Conservation (phyloP, 1,284 basidiomycete genomes). For the Ustilago bromivora region DNA sequence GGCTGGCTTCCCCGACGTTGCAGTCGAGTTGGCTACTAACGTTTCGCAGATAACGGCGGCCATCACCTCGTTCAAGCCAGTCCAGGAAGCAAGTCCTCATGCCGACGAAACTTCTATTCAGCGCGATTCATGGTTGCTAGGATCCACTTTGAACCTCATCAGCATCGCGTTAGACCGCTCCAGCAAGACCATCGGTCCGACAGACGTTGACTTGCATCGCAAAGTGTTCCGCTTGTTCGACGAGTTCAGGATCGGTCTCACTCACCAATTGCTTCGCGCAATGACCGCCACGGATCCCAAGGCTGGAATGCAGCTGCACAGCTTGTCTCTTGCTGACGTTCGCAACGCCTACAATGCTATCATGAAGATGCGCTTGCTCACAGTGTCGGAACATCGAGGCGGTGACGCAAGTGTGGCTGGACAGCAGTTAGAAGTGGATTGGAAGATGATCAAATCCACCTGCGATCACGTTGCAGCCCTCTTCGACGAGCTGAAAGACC, state of each 20-base stretch:
- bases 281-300: neutral
- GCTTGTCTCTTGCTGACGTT: conserved; percentile 13
- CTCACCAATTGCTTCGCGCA: conserved; percentile 23
- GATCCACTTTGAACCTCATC: conserved; percentile 31
- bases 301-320: neutral
- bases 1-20: conserved; percentile 39
- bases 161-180: conserved; percentile 46
- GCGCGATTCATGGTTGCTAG: conserved; percentile 6
- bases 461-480: conserved; percentile 23
- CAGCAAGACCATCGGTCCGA: conserved; percentile 9
- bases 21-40: conserved; percentile 34
- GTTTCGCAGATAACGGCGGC: conserved; percentile 15
- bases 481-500: conserved; percentile 30
- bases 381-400: neutral
- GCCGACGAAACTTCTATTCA: neutral
- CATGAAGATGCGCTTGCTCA: conserved; percentile 19
- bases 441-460: neutral
- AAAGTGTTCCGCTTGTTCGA: conserved; percentile 40
- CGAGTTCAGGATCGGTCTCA: conserved; percentile 43
- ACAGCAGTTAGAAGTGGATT: neutral
- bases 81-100: neutral
- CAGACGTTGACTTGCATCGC: conserved; percentile 7
- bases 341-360: conserved; percentile 44
- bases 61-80: neutral
- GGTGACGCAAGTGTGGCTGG: neutral